phyloP scores from a whole-genome alignment of 2,329 filamentous ascomycete genomes.

The Ophiosphaerella herpotricha region DNA sequence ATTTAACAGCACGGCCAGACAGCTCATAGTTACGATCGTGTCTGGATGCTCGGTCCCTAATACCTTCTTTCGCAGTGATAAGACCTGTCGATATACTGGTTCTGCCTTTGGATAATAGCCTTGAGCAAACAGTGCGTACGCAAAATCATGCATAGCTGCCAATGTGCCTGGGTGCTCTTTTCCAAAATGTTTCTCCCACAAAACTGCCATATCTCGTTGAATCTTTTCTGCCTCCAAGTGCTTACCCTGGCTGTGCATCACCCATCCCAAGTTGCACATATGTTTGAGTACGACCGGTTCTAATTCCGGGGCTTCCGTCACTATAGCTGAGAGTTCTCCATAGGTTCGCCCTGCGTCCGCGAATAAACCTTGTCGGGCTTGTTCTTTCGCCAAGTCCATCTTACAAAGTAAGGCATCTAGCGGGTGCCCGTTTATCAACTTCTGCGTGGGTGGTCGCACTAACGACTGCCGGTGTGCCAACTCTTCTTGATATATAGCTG shows the following conservation, averaged over 20 bases:
- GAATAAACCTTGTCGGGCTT: too few relatives aligned
- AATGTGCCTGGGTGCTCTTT: slow-evolving; percentile 2
- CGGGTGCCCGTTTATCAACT: too few relatives aligned
- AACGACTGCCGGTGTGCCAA: neutral
- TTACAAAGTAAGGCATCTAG: too few relatives aligned
- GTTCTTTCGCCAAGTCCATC: too few relatives aligned
- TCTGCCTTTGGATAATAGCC: neutral
- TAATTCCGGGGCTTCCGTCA: too few relatives aligned
- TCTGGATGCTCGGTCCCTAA: too few relatives aligned
- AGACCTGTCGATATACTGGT: neutral
- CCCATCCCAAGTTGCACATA: neutral
- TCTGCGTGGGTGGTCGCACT: too few relatives aligned
- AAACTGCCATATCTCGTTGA: neutral
- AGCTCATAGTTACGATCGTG: too few relatives aligned
- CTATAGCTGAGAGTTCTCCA: too few relatives aligned
- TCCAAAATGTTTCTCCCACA: slow-evolving; percentile 1
- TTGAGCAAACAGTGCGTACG: neutral
- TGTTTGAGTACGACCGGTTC: neutral
- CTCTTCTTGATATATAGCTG: slow-evolving; percentile 2
- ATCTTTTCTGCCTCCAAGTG: slow-evolving; percentile 4
- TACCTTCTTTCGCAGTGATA: neutral
- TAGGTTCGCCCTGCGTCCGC: too few relatives aligned
- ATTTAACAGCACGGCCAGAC: too few relatives aligned
- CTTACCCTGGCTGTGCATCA: neutral
- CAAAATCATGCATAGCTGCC: neutral